Conservation (phyloP, 129 eudicot species). For the Oenanthe sinensis region DNA sequence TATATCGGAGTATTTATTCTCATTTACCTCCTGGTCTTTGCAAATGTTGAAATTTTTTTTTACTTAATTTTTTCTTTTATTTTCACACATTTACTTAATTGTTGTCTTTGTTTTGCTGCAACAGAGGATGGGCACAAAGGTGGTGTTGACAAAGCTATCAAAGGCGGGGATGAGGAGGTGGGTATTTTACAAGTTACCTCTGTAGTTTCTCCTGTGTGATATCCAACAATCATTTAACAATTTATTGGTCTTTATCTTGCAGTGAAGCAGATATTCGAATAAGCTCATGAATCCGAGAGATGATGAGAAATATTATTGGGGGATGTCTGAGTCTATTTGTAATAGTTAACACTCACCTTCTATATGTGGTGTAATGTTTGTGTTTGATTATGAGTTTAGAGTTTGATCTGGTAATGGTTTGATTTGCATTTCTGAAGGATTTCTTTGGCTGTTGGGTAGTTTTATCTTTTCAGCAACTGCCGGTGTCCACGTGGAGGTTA, state of each 20-base stretch:
- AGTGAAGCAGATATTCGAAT: slow-evolving; percentile 25
- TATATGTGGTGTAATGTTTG: slow-evolving; percentile 6
- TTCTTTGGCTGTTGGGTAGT: slow-evolving; percentile 29
- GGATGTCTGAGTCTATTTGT: neutral
- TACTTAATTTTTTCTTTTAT: neutral
- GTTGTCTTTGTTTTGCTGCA: slow-evolving; percentile 1
- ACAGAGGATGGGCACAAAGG: slow-evolving; percentile 17
- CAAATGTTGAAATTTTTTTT: neutral
- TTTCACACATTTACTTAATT: neutral
- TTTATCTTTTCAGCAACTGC: slow-evolving; percentile 31
- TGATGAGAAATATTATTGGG: neutral
- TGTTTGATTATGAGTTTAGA: neutral
- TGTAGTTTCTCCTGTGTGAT: neutral
- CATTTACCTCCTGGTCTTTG: neutral
- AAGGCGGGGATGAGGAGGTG: slow-evolving; percentile 14
- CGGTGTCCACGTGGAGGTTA: slow-evolving; percentile 19
- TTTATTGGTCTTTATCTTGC: slow-evolving; percentile 7
- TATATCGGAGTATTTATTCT: neutral
- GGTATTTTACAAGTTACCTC: neutral
- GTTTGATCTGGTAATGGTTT: slow-evolving; percentile 13
- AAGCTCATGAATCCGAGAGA: slow-evolving; percentile 6
- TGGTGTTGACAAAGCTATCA: slow-evolving; percentile 1
- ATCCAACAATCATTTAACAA: neutral
- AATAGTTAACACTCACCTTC: neutral
- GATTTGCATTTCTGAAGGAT: slow-evolving; percentile 15